phyloP scores from a whole-genome alignment of 2,329 filamentous ascomycete species.

The Blastomyces gilchristii region DNA sequence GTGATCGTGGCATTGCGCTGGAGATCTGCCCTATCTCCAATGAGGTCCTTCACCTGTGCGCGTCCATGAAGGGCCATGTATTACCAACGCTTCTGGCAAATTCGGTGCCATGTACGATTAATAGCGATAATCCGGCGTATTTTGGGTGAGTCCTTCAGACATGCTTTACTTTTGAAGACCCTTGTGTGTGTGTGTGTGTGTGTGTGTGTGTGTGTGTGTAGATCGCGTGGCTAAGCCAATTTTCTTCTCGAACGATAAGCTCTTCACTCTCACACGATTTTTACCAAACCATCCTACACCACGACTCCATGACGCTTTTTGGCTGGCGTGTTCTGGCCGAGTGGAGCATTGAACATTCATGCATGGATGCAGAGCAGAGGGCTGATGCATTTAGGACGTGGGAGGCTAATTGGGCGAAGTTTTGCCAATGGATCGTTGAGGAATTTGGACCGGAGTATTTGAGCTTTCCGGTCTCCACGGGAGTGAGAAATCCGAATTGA shows the following conservation, averaged over 20 bases:
- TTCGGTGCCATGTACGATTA: conserved; percentile 11
- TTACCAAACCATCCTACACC: conserved; percentile 1
- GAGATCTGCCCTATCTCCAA: conserved; percentile 89
- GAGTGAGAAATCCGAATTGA: not conserved
- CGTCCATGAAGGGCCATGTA: conserved; percentile 65
- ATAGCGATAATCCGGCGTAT: conserved; percentile 9
- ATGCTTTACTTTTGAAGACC: too few species aligned
- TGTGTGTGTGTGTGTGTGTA: not conserved
- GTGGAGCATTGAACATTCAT: conserved; percentile 11
- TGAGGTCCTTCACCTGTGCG: conserved; percentile 70
- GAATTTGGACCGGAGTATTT: conserved; percentile 47
- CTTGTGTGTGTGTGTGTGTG: not conserved
- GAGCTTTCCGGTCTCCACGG: not conserved
- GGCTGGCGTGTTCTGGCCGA: conserved; percentile 6
- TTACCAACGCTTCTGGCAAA: conserved; percentile 44
- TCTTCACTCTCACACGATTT: conserved; percentile 8
- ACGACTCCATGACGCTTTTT: conserved; percentile 5
- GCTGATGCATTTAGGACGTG: conserved; percentile 55
- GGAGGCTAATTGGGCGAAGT: conserved; percentile 73
- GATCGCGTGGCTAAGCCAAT: not conserved
- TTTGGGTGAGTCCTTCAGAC: conserved; percentile 1
- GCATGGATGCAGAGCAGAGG: not conserved
- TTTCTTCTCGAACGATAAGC: not conserved
- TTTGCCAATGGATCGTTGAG: conserved; percentile 77
- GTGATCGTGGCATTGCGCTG: conserved; percentile 75